Evolutionary conservation across 2,329 filamentous ascomycete species (phyloP), one percentile per base, ranked within the genome.

Genomic region (Diaporthe helianthi): DNA sequence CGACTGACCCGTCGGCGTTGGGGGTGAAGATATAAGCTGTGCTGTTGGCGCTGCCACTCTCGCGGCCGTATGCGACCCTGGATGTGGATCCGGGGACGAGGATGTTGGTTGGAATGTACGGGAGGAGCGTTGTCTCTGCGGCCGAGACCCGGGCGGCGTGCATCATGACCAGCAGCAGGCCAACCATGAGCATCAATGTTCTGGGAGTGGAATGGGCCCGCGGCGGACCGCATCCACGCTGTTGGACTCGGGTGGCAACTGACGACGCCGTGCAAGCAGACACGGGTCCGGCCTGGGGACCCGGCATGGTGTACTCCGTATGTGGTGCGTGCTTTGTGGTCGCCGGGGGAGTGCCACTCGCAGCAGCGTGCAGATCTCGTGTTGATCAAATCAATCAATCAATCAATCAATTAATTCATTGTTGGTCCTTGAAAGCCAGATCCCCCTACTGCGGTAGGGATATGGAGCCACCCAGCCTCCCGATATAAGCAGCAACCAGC

Each of bases 71-170:
- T 19, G 55, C 61, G 26, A 81, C 78, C 71, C 65, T 41, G 53
- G 53, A 31, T 22, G 86, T 83, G 65, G 83, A 78, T 69, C 79
- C 76, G 8, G 86, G 83, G 54, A 89, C 84, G 69, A 95, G 86
- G 65, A 97, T 85, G 36, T 87, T 89, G 0, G 93, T 93, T 3
- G 93, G 92, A 67, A 90, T 89, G 82, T 97, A 97, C 31, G 93
- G 93, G 65, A 93, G 85, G 60, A 78, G 78, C 74, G 84, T 82
- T 64, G 84, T 82, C 8, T 79, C 75, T 46, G 76, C 72, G 46
- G 74, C 68, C 52, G 66, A 58, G 68, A 47, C 67, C 31, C 49
- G 46, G 41, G 65, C 61, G 33, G 68, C 46, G 55, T 53, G 53
- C 71, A 60, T 71, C 60, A 60, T 65, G 54, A 54, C 31, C 52